phyloP scores from a whole-genome alignment of 139 green algal species.

The Tetradesmus lagerheimii region DNA sequence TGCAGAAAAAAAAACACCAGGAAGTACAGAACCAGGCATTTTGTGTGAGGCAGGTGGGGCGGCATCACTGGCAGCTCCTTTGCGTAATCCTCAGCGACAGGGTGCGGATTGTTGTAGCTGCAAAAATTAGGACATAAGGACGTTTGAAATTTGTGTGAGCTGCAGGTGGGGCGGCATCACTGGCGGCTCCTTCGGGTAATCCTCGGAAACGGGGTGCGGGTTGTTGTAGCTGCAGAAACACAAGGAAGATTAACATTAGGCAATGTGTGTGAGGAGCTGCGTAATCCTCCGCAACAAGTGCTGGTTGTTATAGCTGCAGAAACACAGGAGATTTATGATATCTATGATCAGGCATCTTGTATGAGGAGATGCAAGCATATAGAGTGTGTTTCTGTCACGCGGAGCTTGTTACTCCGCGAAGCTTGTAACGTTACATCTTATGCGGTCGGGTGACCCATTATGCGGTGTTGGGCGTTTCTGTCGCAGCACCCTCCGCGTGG shows the following conservation, averaged over 20 bases:
- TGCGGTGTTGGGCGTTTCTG: too few relatives aligned
- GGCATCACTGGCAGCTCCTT: constrained; percentile 97
- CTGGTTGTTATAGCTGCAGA: constrained; percentile 85
- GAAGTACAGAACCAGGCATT: not conserved
- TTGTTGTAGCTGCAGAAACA: constrained; percentile 75
- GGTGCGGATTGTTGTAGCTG: constrained; percentile 84
- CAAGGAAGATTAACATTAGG: too few relatives aligned
- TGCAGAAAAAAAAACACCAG: constrained; percentile 55
- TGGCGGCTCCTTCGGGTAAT: constrained; percentile 98
- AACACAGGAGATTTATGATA: too few relatives aligned
- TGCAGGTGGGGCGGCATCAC: constrained; percentile 95
- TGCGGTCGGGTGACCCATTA: too few relatives aligned
- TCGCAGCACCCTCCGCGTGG: too few relatives aligned
- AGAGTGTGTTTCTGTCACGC: too few relatives aligned
- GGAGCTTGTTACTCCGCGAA: too few relatives aligned
- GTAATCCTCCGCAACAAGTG: constrained; percentile 87
- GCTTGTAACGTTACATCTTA: too few relatives aligned
- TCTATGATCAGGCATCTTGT: not conserved
- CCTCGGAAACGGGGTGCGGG: constrained; percentile 77
- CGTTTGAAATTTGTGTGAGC: too few relatives aligned
- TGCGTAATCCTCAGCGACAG: constrained; percentile 88
- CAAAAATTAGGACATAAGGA: too few relatives aligned
- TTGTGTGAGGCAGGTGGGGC: constrained; percentile 90
- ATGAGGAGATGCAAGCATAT: constrained; percentile 84
- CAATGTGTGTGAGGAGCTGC: constrained; percentile 83